phyloP scores from a whole-genome alignment of 2,329 filamentous ascomycete genomes.

The Aspergillus sp. region DNA sequence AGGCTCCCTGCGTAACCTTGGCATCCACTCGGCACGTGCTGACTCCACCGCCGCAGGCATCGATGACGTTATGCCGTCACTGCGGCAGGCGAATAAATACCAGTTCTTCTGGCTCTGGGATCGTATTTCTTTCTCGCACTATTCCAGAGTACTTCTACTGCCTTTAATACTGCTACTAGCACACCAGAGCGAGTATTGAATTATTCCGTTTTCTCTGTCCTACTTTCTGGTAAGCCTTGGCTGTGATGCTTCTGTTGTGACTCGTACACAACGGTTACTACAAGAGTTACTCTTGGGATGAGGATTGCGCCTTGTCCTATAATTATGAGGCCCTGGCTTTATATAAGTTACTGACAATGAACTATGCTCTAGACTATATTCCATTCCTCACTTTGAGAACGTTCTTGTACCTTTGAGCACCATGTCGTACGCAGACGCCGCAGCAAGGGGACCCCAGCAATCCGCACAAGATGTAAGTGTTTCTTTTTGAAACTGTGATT shows the following conservation, averaged over 20 bases:
- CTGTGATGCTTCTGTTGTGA: background rate
- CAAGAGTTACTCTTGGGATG: too few relatives aligned
- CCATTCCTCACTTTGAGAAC: too few relatives aligned
- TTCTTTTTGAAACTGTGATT: background rate
- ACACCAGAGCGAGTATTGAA: too few relatives aligned
- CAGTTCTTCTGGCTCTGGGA: too few relatives aligned
- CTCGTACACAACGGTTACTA: background rate
- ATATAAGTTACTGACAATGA: too few relatives aligned
- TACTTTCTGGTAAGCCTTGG: background rate
- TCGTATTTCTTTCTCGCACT: background rate
- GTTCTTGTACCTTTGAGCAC: background rate
- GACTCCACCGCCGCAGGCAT: constrained; percentile 12
- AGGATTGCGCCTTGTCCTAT: too few relatives aligned
- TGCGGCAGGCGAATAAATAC: constrained; percentile 6
- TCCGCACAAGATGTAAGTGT: constrained; percentile 40
- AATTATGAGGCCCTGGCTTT: too few relatives aligned
- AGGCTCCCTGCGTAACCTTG: constrained; percentile 3
- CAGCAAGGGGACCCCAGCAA: constrained; percentile 41
- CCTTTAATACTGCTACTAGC: too few relatives aligned
- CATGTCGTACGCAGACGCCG: constrained; percentile 45
- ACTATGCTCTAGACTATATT: too few relatives aligned
- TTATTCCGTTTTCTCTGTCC: too few relatives aligned
- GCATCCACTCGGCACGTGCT: constrained; percentile 6
- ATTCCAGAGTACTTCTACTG: too few relatives aligned
- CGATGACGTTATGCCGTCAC: constrained; percentile 28